Percentiles rank a stretch among this genome's conserved stretches.
phyloP scores from a whole-genome alignment of 345 rosid genomes.

The Eucalyptus erythrocorys region DNA sequence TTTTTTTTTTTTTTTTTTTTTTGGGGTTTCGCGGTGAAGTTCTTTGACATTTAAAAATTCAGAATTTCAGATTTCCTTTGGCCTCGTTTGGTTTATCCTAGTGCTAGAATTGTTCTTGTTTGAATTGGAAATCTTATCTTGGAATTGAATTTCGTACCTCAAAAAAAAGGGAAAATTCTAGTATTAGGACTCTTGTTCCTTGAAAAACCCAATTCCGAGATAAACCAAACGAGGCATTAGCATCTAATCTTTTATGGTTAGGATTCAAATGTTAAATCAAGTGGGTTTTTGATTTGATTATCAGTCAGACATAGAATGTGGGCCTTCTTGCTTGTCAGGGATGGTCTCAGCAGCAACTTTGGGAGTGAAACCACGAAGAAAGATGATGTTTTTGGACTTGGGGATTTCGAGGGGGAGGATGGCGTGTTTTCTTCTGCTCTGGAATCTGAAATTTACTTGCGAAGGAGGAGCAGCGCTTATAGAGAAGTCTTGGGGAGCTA shows the following conservation, averaged over 20 bases:
- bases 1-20: not conserved
- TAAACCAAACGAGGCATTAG: not conserved
- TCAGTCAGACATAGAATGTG: not conserved
- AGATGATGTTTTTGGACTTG: not conserved
- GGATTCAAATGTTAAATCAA: not conserved
- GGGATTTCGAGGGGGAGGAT: not conserved
- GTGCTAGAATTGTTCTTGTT: not conserved
- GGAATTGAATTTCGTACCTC: not conserved
- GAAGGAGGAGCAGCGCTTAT: slow-evolving; percentile 17
- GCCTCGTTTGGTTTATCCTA: not conserved
- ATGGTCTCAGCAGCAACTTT: not conserved
- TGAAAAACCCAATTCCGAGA: not conserved
- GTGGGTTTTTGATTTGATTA: not conserved
- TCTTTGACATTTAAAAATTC: not conserved
- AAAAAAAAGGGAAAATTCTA: not conserved
- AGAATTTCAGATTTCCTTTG: not conserved
- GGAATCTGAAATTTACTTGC: slow-evolving; percentile 7
- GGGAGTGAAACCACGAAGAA: slow-evolving; percentile 1
- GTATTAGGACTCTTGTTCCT: not conserved
- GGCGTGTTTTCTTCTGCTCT: not conserved
- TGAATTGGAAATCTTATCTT: not conserved
- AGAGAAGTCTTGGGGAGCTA: slow-evolving; percentile 32
- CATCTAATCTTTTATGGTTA: not conserved
- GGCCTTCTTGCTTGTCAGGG: not conserved
- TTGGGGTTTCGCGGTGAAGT: not conserved